Evolutionary conservation across 2,329 filamentous ascomycete species (phyloP), one percentile per base, ranked within the genome.

Genomic region (Fusarium oxysporum): DNA sequence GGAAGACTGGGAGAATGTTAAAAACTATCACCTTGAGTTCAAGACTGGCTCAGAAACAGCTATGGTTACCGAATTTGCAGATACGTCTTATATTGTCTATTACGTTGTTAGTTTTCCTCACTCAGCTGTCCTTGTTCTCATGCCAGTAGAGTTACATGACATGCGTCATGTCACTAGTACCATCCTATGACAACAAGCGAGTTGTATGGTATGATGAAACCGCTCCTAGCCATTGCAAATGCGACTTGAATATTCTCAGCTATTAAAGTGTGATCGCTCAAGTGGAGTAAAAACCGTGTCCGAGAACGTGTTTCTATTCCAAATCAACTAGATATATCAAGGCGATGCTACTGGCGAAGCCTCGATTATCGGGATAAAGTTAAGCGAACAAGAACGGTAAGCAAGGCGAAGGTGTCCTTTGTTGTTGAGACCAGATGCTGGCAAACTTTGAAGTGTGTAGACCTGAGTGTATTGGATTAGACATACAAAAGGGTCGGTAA

Each of bases 101-200:
- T 16, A 38, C 43, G 25, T 51, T 33, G 17, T 25, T 43, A 17
- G n/a, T 45, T 44, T 32, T 37, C 13, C n/a, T 37, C 32, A 7
- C 28, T 6, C 28, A 35, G 32, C 23, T 40, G 23, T 58, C 38
- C 47, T 50, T 30, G 30, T 41, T 33, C 35, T 21, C 23, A 44
- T 40, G 38, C 44, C 35, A 23, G 61, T 53, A 50, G 51, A 65
- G 35, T 60, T 48, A 70, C 23, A 38, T 41, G 55, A 33, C 35
- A 56, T 53, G 47, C 17, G 14, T 14, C 12, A 32, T 48, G 61
- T 47, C 51, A 44, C 32, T 23, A 62, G 43, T 19, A 53, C 28
- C 35, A 54, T 64, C 28, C 44, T 38, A 41, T 58, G 35, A 45
- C n/a, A 28, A 23, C 16, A 41, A 53, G 40, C 38, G 25, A 32